Evolutionary conservation across 192 early-diverging fungal species (phyloP), one percentile per base, ranked within the genome.

Genomic region (Coemansia sp.): DNA sequence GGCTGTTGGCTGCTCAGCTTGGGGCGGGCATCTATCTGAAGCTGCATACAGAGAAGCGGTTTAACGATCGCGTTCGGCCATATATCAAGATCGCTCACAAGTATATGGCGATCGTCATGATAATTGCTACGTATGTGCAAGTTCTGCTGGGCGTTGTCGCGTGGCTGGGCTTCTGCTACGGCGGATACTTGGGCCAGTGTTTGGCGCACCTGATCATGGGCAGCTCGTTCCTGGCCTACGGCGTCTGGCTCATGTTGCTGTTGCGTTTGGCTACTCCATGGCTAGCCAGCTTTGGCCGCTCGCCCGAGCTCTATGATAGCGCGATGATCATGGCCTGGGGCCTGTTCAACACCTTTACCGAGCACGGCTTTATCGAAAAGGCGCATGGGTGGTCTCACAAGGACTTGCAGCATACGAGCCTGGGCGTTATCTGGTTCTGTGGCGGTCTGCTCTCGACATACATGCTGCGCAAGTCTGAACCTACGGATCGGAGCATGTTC

Each of bases 171-270:
- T 91, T 85, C 62, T 91, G 90, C 68, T 89, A 88, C 65, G 88
- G 69, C 63, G 90, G 88, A 3, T 79, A 81, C 58, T 79, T 83
- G 5, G 90, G 89, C 22, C 90, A 91, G 68, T 91, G 90, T 50
- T 70, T 91, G 65, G 90, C 90, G 3, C 90, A 91, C 69, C 86
- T 90, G 66, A 91, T 91, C 64, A 91, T 91, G 90, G 90, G 90
- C 36, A 88, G 87, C 39, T 90, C 90, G 49, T 91, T 91, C 78
- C 73, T 89, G 38, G 88, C 77, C 13, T 91, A 91, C 72, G 90
- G 90, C 55, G 81, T 91, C 10, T 81, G 87, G 46, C 69, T 89
- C 52, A 68, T 91, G 31, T 57, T 91, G 24, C 75, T 83, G 3
- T 57, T 90, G 55, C 86, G 85, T 15, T 73, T 91, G 29, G 90